These are phyloP conservation scores for Trichosanthes cucumerina DNA, from an alignment of 306 rosid genomes.

Conservation along the genomic window DNA sequence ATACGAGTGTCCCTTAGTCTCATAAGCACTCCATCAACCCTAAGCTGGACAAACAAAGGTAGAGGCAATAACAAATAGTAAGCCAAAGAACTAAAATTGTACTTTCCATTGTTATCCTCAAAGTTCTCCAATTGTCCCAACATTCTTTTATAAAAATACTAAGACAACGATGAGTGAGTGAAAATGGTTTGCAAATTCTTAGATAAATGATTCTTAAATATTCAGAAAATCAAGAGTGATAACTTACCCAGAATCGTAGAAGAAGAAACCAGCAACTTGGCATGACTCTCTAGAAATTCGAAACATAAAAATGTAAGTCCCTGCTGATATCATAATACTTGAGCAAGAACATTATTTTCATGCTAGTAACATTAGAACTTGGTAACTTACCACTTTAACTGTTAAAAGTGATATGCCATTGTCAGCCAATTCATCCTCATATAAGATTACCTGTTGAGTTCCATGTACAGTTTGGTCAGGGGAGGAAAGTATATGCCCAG, in stretches of 20 bases:
- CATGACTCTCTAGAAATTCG: constrained; percentile 78
- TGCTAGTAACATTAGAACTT: constrained; percentile 14
- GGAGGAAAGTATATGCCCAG: constrained; percentile 11
- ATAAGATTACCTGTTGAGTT: constrained; percentile 68
- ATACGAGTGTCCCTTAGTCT: constrained; percentile 89
- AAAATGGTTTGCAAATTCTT: neutral
- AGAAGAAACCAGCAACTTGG: constrained; percentile 96
- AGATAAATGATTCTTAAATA: neutral
- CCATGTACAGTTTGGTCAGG: constrained; percentile 18
- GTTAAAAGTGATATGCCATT: constrained; percentile 88
- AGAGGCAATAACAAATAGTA: neutral
- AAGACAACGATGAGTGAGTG: neutral
- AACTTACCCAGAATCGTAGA: constrained; percentile 86
- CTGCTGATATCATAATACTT: constrained; percentile 12
- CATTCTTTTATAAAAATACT: neutral
- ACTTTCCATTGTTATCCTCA: neutral
- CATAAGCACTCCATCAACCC: constrained; percentile 95
- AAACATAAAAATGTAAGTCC: constrained; percentile 23
- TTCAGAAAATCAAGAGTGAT: constrained; percentile 9
- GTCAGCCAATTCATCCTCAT: constrained; percentile 96
- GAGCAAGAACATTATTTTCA: neutral
- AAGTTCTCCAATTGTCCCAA: neutral
- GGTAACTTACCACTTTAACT: constrained; percentile 73
- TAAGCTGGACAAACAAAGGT: constrained; percentile 48
- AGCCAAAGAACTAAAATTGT: neutral